Base-by-base conservation (phyloP, 805 yeast species). In the Ogataea kodamae region DNA sequence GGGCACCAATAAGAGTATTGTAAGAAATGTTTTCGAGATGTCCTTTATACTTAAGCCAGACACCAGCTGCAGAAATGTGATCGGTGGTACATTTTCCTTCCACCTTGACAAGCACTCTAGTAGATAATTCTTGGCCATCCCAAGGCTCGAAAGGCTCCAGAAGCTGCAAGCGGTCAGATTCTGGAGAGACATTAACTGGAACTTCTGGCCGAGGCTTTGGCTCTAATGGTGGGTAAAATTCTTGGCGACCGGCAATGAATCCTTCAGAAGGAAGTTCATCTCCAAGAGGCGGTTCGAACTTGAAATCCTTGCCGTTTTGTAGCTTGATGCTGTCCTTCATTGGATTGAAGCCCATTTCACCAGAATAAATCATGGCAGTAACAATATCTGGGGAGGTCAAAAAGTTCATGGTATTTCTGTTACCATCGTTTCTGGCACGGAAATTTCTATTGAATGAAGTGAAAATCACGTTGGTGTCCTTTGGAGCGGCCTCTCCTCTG, bases 11-110 rank as follows among this genome's bases (percentile, higher is more conserved):
- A 55, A 90, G 71, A 9, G 97, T 92, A 68, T 90, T 90, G 67
- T 92, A 75, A 7, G 96, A 84, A 49, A 90, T 92, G 66, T 90
- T 90, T 59, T 90, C 96, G 54, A 90, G 72, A 58, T 90, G 98
- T 25, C 98, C 98, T 68, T 92, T 92, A 69, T 92, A 90, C 70
- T 92, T 92, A 65, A 90, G 75, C 98, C 98, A 90, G 10, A 81
- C 94, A 55, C 98, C 98, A 28, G 98, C 98, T 33, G 97, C 97
- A 16, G 97, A 88, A 50, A 90, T 92, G 60, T 90, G 98, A 61
- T 90, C 98, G 22, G 98, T 90, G 25, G 98, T 90, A 72, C 97
- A 92, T 64, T 90, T 90, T 45, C 98, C 98, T 65, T 87, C 90
- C 28, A 92, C 97, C 65, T 90, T 90, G 56, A 90, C 64, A 42